Percentiles rank a stretch among this genome's conserved stretches.
Evolutionary conservation across 2,329 filamentous ascomycete species (phyloP).

Genomic region (Aspergillus sp.): DNA sequence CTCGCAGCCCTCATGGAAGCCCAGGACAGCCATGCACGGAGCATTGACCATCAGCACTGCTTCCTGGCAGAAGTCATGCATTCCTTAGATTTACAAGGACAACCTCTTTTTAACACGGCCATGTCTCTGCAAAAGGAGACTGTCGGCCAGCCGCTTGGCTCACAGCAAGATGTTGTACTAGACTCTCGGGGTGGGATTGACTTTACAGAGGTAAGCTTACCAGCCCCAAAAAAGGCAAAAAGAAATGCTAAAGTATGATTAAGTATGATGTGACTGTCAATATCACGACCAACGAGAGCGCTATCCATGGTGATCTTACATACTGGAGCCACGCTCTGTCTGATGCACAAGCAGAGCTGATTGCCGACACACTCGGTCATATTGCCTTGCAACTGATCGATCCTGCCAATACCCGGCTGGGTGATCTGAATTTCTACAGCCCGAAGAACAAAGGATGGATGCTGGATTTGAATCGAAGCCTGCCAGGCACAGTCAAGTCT

Average conservation of each 20-base stretch:
- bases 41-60: constrained; percentile 6
- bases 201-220: constrained; percentile 10
- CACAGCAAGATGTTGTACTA: background rate
- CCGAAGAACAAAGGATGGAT: constrained; percentile 6
- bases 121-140: constrained; percentile 11
- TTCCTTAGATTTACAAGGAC: constrained; percentile 6
- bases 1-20: too few relatives aligned
- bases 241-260: background rate
- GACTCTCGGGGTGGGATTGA: constrained; percentile 5
- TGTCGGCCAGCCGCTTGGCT: background rate
- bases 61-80: constrained; percentile 11
- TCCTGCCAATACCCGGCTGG: background rate
- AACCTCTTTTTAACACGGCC: constrained; percentile 15
- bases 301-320: constrained; percentile 17
- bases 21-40: too few relatives aligned
- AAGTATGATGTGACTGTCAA: constrained; percentile 7
- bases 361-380: constrained; percentile 4
- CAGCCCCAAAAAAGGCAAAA: too few relatives aligned
- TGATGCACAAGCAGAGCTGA: constrained; percentile 1
- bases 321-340: constrained; percentile 1
- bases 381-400: constrained; percentile 1
- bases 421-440: constrained; percentile 6
- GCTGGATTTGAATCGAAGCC: constrained; percentile 4
- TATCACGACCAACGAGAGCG: background rate
- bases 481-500: background rate